Percentiles rank a stretch among this genome's conserved stretches.
Evolutionary conservation across 495 filamentous ascomycete species (phyloP).

Genomic region (Aspergillus panamensis): DNA sequence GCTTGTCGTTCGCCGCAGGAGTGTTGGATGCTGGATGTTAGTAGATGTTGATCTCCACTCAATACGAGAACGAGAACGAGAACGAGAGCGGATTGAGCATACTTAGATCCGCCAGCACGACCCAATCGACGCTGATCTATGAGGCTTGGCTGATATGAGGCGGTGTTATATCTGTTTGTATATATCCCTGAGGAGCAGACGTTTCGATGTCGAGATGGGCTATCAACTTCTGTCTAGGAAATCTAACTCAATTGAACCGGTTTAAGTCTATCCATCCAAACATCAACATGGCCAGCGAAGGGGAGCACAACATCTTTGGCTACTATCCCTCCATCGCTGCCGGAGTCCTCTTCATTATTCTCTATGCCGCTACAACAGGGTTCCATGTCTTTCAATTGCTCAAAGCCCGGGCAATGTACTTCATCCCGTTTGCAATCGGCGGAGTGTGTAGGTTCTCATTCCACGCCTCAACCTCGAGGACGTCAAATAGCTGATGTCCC

Average conservation of each 20-base stretch:
- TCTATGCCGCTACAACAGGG: background rate
- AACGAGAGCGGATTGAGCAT: background rate
- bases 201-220: too few species aligned
- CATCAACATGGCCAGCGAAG: background rate
- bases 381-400: conserved; percentile 1
- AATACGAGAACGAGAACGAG: background rate
- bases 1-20: too few species aligned
- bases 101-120: background rate
- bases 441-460: conserved; percentile 1
- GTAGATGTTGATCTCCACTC: background rate
- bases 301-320: conserved; percentile 3
- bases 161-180: background rate
- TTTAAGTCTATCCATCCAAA: background rate
- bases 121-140: background rate
- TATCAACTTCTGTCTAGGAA: background rate
- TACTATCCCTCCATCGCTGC: conserved; percentile 6
- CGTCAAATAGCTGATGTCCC: background rate
- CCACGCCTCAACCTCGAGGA: background rate
- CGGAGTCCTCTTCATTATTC: conserved; percentile 4
- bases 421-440: conserved; percentile 6
- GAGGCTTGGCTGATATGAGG: background rate
- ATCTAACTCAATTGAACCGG: background rate
- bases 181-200: too few species aligned
- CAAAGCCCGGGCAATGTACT: conserved; percentile 1
- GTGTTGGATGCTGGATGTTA: background rate